Evolutionary conservation across 192 early-diverging fungal genomes (phyloP), one percentile per base, ranked within the genome.

Genomic region (Funneliformis mosseae): DNA sequence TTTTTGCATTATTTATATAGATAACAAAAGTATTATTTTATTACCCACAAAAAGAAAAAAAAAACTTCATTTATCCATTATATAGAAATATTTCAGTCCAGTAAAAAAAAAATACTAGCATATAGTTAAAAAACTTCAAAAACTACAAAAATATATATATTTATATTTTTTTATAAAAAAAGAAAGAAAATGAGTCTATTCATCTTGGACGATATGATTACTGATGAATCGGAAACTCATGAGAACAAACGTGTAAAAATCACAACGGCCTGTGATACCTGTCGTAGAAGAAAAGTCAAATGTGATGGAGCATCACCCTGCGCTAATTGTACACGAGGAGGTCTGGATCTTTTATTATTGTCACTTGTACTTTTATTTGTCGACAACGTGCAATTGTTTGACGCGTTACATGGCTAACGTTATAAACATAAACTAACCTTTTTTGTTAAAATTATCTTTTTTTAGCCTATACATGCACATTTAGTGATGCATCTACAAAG

Each of bases 271-370:
- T 86, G 85, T 73, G 77, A 84, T 16, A 82, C 83, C 10, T 86
- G 85, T 78, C 79, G 85, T 5, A 84, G 84, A 60, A 84, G 83
- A 61, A 86, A 86, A 42, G 84, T 84, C 64, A 86, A 86, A 70
- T 86, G 85, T 48, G 82, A 86, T 64, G 85, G 85, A 5, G 82
- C 81, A 55, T 83, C 85, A 1, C 83, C 83, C 5, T 86, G 85
- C 46, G 67, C 61, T 3, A 82, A 83, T 12, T 86, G 85, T 71
- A 72, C 70, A 60, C 39, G 77, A 45, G 77, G 77, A 79, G 77
- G 77, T 79, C 41, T n/a, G 76, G 10, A 55, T 33, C 16, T 55
- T 18, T 55, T 55, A 48, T 48, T 48, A 48, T 55, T 55, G 18
- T 55, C 18, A 21, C 21, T 55, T 55, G 50, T 55, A 16, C 50